Evolutionary conservation across 169 alveolate genomes (phyloP).

Genomic region (Plasmodium falciparum): DNA sequence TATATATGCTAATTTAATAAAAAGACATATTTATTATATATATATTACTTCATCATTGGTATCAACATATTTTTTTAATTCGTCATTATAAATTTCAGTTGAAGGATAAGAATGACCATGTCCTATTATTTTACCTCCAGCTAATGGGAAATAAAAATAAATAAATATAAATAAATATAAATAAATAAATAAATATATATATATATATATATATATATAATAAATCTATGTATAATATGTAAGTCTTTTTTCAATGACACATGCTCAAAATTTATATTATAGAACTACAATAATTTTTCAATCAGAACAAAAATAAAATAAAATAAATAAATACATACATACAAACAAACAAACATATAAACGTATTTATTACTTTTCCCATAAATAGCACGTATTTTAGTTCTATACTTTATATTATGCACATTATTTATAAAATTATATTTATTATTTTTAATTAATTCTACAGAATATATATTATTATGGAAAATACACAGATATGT

Average conservation of each 20-base stretch:
- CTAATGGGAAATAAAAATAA: conserved; percentile 54
- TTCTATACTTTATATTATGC: conserved; percentile 24
- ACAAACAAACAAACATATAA: neutral
- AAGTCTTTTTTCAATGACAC: conserved; percentile 2
- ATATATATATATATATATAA: too few species aligned
- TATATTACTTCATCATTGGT: conserved; percentile 80
- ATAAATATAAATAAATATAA: conserved; percentile 10
- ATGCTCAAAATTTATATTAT: neutral
- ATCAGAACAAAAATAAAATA: neutral
- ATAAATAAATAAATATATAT: too few species aligned
- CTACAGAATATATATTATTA: conserved; percentile 13
- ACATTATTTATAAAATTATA: conserved; percentile 36
- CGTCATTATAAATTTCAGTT: conserved; percentile 76
- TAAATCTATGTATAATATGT: conserved; percentile 4
- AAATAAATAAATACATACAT: neutral
- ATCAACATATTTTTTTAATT: conserved; percentile 73
- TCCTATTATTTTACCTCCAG: conserved; percentile 79
- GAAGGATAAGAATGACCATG: conserved; percentile 80
- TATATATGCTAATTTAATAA: neutral
- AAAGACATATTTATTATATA: conserved; percentile 12
- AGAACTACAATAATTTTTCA: neutral
- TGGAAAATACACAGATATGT: conserved; percentile 1
- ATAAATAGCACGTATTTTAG: conserved; percentile 54
- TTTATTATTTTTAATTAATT: conserved; percentile 39
- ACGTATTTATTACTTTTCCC: conserved; percentile 28